Percentiles rank a stretch among this genome's conserved stretches.
These are phyloP conservation scores for Acer yangbiense DNA, from an alignment of 345 rosid genomes.

Conservation along the genomic window DNA sequence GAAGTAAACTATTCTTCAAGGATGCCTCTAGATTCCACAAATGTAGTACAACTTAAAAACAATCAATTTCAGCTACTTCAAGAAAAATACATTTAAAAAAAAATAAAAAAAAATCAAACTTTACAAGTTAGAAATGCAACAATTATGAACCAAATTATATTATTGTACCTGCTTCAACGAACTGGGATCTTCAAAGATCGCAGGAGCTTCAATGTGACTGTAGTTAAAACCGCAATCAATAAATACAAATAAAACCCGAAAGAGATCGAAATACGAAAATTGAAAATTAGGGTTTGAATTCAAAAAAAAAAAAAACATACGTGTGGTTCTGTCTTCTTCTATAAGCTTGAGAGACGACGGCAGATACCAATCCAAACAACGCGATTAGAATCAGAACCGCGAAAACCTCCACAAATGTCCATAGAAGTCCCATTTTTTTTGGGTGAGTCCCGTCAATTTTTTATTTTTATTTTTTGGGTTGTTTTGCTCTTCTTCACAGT, in stretches of 20 bases:
- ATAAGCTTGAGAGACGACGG: slow-evolving; percentile 60
- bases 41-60: not conserved
- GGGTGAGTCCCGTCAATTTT: not conserved
- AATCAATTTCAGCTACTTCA: not conserved
- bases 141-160: not conserved
- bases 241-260: not conserved
- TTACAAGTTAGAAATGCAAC: not conserved
- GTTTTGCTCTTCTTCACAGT: slow-evolving; percentile 4
- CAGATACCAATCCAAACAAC: slow-evolving; percentile 37
- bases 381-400: slow-evolving; percentile 31
- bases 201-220: slow-evolving; percentile 65
- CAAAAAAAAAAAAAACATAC: slow-evolving; percentile 29
- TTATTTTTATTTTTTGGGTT: not conserved
- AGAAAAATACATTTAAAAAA: not conserved
- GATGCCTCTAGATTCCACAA: not conserved
- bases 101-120: not conserved
- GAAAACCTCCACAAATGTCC: slow-evolving; percentile 39
- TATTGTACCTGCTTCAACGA: slow-evolving; percentile 62
- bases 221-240: not conserved
- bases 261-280: not conserved
- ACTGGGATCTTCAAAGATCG: slow-evolving; percentile 77
- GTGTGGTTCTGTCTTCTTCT: slow-evolving; percentile 61
- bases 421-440: slow-evolving; percentile 48
- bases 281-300: not conserved
- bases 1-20: not conserved